phyloP scores from a whole-genome alignment of 1,284 basidiomycete genomes.

The Coriolopsis trogii region DNA sequence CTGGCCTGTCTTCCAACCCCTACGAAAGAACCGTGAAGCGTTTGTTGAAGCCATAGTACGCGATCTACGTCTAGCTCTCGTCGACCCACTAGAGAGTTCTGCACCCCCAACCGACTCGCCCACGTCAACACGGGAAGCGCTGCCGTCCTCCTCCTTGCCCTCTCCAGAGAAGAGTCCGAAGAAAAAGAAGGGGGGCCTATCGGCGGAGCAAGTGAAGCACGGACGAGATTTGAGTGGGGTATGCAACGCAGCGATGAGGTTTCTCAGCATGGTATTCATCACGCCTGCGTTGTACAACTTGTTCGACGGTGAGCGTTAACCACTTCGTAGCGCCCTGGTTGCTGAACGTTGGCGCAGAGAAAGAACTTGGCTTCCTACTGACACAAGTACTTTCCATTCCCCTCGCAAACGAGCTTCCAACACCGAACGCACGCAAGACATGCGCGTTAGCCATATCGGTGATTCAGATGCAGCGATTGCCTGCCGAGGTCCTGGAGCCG shows the following conservation, averaged over 20 bases:
- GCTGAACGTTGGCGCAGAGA: slow-evolving; percentile 43
- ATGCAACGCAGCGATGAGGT: slow-evolving; percentile 65
- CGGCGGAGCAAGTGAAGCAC: slow-evolving; percentile 73
- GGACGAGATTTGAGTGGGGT: slow-evolving; percentile 76
- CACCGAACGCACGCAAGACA: slow-evolving; percentile 81
- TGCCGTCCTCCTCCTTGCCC: slow-evolving; percentile 41
- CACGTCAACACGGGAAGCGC: slow-evolving; percentile 32
- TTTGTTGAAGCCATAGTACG: slow-evolving; percentile 60
- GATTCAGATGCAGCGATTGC: slow-evolving; percentile 68
- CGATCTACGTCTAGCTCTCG: slow-evolving; percentile 64
- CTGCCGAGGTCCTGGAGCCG: slow-evolving; percentile 56
- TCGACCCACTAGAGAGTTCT: slow-evolving; percentile 49
- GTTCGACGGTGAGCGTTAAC: slow-evolving; percentile 57
- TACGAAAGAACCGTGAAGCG: slow-evolving; percentile 51
- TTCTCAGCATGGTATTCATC: slow-evolving; percentile 62
- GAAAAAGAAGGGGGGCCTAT: slow-evolving; percentile 65
- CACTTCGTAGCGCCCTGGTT: background rate
- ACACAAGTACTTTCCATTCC: slow-evolving; percentile 70
- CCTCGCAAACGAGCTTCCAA: slow-evolving; percentile 64
- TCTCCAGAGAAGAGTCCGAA: slow-evolving; percentile 55
- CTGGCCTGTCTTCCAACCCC: slow-evolving; percentile 71
- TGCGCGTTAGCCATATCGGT: slow-evolving; percentile 75
- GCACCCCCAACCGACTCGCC: slow-evolving; percentile 12
- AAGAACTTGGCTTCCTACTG: slow-evolving; percentile 59
- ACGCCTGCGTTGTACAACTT: slow-evolving; percentile 57